Evolutionary conservation across 2,329 filamentous ascomycete species (phyloP).

Genomic region (Hypoxylon sp.): DNA sequence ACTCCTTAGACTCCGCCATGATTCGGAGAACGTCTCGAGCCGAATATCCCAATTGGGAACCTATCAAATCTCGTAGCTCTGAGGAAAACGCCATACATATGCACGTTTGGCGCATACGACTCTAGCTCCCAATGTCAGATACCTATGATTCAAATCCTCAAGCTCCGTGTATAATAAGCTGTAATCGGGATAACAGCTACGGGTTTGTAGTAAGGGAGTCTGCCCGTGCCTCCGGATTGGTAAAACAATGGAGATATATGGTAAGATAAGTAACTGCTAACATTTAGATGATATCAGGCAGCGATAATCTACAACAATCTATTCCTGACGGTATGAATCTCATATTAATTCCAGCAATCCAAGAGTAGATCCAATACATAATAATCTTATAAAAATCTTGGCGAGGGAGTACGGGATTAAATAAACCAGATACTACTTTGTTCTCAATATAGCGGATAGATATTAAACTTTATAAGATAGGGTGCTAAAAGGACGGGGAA

Average conservation of each 20-base stretch:
- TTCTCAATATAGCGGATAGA: neutral
- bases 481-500: neutral
- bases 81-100: slow-evolving; percentile 13
- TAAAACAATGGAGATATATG: neutral
- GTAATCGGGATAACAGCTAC: slow-evolving; percentile 3
- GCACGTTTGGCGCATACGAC: slow-evolving; percentile 10
- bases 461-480: neutral
- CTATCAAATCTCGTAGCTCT: neutral
- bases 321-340: neutral
- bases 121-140: neutral
- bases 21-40: neutral
- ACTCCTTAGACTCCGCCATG: neutral
- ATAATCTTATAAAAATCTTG: neutral
- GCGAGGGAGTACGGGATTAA: neutral
- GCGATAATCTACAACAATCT: neutral
- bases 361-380: neutral
- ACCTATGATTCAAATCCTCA: neutral
- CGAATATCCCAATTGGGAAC: slow-evolving; percentile 8
- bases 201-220: neutral
- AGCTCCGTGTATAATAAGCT: neutral
- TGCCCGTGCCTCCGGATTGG: neutral
- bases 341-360: neutral
- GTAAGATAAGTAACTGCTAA: neutral
- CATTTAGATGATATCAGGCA: neutral
- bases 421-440: neutral